These are phyloP conservation scores for Pleurotus djamor DNA, from an alignment of 768 basidiomycete species.

Conservation along the genomic window DNA sequence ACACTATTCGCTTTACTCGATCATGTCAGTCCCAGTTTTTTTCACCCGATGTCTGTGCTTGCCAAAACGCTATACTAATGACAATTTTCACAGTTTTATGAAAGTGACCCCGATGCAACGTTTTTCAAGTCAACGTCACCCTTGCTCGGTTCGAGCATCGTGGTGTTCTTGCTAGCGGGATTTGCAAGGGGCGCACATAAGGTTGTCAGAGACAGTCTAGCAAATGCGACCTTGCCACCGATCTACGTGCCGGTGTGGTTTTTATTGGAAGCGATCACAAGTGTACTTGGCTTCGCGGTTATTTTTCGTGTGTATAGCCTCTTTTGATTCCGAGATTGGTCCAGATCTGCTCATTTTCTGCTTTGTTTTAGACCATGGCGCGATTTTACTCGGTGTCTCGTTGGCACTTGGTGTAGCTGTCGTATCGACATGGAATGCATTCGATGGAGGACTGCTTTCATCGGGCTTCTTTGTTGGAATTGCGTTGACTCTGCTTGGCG, in stretches of 20 bases:
- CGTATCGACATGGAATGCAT: not conserved
- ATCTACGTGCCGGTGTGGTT: not conserved
- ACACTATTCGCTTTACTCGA: not conserved
- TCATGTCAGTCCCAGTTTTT: not conserved
- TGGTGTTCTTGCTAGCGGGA: not conserved
- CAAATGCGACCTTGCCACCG: not conserved
- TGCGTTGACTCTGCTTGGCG: not conserved
- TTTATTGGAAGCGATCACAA: not conserved
- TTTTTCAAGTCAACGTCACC: not conserved
- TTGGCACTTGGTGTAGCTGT: not conserved
- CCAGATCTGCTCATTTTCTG: not conserved
- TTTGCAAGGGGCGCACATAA: not conserved
- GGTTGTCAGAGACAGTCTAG: not conserved
- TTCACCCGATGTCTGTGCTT: not conserved
- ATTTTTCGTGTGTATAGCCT: not conserved
- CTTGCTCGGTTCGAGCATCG: not conserved
- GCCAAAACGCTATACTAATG: not conserved
- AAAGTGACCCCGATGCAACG: not conserved
- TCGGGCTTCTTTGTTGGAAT: not conserved
- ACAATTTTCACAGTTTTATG: not conserved
- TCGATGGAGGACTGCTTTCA: not conserved
- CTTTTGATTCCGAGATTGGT: not conserved
- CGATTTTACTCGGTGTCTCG: not conserved
- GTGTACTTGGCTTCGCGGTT: not conserved
- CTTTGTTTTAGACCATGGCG: not conserved